Evolutionary conservation across 768 basidiomycete species (phyloP), one percentile per base, ranked within the genome.

Genomic region (Macrocybe gigantea): DNA sequence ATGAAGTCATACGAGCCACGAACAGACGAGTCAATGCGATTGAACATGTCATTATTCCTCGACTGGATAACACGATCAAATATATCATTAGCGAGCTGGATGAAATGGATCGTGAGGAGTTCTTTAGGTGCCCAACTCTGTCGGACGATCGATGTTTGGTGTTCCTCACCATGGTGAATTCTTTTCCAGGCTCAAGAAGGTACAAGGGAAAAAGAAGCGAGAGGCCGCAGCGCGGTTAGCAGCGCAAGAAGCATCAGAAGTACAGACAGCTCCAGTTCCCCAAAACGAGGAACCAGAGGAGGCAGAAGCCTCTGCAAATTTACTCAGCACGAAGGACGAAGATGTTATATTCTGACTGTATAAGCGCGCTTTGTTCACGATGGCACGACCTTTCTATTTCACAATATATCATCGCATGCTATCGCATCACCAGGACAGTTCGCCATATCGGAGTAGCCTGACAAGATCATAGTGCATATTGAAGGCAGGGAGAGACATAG

Each of bases 21-120:
- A 99, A 98, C 66, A 88, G 96, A 44, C 84, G 96, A 53, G 96
- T 99, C 36, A 99, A 99, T 60, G 96, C 96, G 2, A 95, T 99
- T 54, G 96, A 99, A 59, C 93, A 99, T 63, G 84, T 99, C 54
- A 75, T 99, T 57, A 97, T 99, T 49, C 96, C 96, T 12, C 79
- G 87, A 38, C 71, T 99, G 43, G 95, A 98, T 40, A 97, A 97
- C 66, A 98, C 96, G 10, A 92, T 99, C 74, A 91, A 90, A 60
- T 99, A 97, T 64, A 97, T 99, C 63, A 77, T 93, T 60, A 95
- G 93, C 49, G 96, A 99, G 63, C 70, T 99, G 52, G 96, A 98
- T 58, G 96, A 99, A 67, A 97, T 96, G 93, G 96, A 99, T 67
- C 80, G 93, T 53, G 90, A 93, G 61, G 90, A 93, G 59, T 93